Evolutionary conservation across 1,284 basidiomycete genomes (phyloP), one percentile per base, ranked within the genome.

Genomic region (Sanghuangporus weigelae): DNA sequence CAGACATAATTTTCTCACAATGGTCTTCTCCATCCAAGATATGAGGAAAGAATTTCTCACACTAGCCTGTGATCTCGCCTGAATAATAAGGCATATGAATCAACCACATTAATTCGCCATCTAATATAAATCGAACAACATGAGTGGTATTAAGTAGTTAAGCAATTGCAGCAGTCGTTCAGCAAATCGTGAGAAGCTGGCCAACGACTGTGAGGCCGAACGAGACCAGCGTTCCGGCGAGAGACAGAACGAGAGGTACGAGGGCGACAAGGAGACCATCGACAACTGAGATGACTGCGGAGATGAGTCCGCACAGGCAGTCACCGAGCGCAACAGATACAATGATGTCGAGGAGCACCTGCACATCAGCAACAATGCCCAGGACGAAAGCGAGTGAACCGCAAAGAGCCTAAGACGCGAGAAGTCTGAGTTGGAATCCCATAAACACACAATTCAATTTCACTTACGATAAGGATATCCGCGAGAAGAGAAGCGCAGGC

Each of bases 231-330:
- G 44, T 12, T 10, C 40, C 46, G 7, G 44, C 53, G 19, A 62
- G 26, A 6, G 21, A 48, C 23, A 8, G 3, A 44, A 62, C 31
- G 35, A 49, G 60, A 1, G 54, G 54, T 11, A 50, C 60, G 14
- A 62, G 40, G 21, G 39, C 54, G n/a, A 23, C 23, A n/a, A 62
- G 35, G 7, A 62, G 46, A 26, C 60, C 60, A 35, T 23, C 42
- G 19, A 57, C 60, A 26, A 62, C 19, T 6, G 60, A 53, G 31
- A 57, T 48, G 21, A 62, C 60, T n/a, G 60, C 55, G 21, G 35
- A 57, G 44, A 62, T 57, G 35, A 62, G 55, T n/a, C 35, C 48
- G 42, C 60, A 57, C 16, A 62, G 54, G 42, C 60, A 62, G 42
- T 21, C 31, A 10, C 60, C 54, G 16, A 62, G 60, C 48, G 21